Evolutionary conservation across 441 rosid genomes (phyloP).

Genomic region (Euphorbia celastroides): DNA sequence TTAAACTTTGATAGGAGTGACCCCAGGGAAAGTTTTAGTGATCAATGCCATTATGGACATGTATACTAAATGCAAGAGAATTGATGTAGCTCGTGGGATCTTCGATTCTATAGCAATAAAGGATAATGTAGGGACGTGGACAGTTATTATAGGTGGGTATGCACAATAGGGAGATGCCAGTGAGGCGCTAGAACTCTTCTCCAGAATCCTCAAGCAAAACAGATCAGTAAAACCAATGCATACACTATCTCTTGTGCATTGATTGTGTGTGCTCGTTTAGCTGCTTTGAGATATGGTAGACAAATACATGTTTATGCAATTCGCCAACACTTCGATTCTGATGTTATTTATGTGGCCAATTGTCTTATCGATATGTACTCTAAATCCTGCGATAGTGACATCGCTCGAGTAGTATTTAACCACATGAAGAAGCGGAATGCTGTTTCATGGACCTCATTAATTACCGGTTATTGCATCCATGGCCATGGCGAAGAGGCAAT

Average conservation of each 20-base stretch:
- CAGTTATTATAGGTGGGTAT: slow-evolving; percentile 64
- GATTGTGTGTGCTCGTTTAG: slow-evolving; percentile 62
- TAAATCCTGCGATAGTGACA: slow-evolving; percentile 61
- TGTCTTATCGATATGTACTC: slow-evolving; percentile 84
- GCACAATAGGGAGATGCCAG: slow-evolving; percentile 66
- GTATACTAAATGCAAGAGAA: slow-evolving; percentile 72
- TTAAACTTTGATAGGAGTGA: slow-evolving; percentile 32
- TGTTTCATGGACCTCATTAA: slow-evolving; percentile 79
- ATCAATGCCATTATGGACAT: slow-evolving; percentile 71
- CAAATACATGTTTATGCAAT: slow-evolving; percentile 56
- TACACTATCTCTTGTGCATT: slow-evolving; percentile 66
- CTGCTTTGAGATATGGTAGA: slow-evolving; percentile 56
- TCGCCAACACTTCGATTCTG: slow-evolving; percentile 34
- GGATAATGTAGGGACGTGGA: slow-evolving; percentile 69
- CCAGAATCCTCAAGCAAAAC: slow-evolving; percentile 42
- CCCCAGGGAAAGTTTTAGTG: slow-evolving; percentile 45
- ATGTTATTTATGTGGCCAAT: slow-evolving; percentile 40
- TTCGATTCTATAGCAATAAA: slow-evolving; percentile 42
- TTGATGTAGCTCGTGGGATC: slow-evolving; percentile 39
- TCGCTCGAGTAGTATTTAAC: slow-evolving; percentile 59
- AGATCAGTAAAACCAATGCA: slow-evolving; percentile 45
- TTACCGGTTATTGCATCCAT: slow-evolving; percentile 87
- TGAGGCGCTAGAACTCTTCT: slow-evolving; percentile 48
- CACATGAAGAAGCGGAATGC: slow-evolving; percentile 50
- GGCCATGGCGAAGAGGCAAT: slow-evolving; percentile 70